Evolutionary conservation across 495 filamentous ascomycete genomes (phyloP).

Genomic region (Penicillium paxilli): DNA sequence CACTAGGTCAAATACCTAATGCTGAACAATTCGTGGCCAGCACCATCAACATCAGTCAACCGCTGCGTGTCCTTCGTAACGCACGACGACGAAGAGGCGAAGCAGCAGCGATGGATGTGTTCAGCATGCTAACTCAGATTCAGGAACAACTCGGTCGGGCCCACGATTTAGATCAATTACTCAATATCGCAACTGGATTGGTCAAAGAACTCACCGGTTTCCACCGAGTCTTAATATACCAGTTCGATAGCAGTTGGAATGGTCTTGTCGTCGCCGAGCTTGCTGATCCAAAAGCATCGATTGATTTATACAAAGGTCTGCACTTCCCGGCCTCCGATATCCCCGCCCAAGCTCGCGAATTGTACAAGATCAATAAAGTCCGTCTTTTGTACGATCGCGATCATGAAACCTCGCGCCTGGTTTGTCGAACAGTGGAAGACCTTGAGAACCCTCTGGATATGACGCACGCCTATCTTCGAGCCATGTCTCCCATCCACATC

Average conservation of each 20-base stretch:
- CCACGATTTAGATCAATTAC: constrained; percentile 55
- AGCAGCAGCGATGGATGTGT: constrained; percentile 89
- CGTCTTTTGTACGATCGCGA: constrained; percentile 41
- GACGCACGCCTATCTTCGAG: constrained; percentile 80
- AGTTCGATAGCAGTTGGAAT: constrained; percentile 83
- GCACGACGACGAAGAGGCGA: constrained; percentile 77
- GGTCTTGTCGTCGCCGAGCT: constrained; percentile 86
- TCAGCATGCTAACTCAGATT: constrained; percentile 73
- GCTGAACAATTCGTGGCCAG: constrained; percentile 66
- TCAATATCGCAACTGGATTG: constrained; percentile 38
- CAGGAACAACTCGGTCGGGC: constrained; percentile 56
- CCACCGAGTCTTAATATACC: constrained; percentile 91
- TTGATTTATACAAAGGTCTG: constrained; percentile 85
- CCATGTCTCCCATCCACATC: constrained; percentile 83
- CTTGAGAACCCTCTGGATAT: constrained; percentile 79
- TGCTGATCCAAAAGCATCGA: constrained; percentile 75
- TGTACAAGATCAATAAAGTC: constrained; percentile 66
- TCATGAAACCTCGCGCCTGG: constrained; percentile 63
- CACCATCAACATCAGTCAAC: constrained; percentile 71
- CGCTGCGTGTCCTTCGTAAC: constrained; percentile 76
- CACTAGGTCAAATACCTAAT: constrained; percentile 66
- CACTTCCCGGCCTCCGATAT: constrained; percentile 94
- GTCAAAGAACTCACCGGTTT: constrained; percentile 84
- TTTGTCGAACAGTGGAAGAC: constrained; percentile 76
- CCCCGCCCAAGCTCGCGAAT: constrained; percentile 75